Conservation (phyloP, 2,329 filamentous ascomycete genomes). For the Alternaria sp. region DNA sequence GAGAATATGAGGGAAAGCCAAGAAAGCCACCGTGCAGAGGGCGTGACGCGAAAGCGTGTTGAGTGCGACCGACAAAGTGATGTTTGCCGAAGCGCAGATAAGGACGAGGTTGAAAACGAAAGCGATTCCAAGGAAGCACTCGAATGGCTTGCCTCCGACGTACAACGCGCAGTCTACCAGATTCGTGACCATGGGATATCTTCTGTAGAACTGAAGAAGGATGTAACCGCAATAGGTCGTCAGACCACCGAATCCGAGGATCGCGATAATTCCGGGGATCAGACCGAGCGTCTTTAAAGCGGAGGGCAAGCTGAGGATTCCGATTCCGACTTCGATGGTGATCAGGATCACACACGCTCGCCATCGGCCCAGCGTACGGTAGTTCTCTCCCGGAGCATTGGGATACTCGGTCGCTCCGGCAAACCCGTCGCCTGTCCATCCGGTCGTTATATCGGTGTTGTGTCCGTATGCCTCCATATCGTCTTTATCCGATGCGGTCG, state of each 20-base stretch:
- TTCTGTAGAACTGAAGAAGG: constrained; percentile 33
- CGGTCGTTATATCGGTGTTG: constrained; percentile 32
- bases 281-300: constrained; percentile 37
- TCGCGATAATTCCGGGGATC: constrained; percentile 40
- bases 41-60: constrained; percentile 67
- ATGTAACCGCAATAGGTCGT: constrained; percentile 39
- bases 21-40: constrained; percentile 70
- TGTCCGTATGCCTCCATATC: constrained; percentile 30
- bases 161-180: constrained; percentile 39
- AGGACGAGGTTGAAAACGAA: constrained; percentile 37
- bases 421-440: constrained; percentile 32
- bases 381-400: constrained; percentile 27
- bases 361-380: constrained; percentile 37
- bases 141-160: constrained; percentile 36
- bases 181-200: constrained; percentile 38
- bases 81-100: constrained; percentile 39
- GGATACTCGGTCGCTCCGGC: constrained; percentile 32
- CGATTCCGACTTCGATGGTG: constrained; percentile 41
- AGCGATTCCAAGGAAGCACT: constrained; percentile 30
- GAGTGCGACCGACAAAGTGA: constrained; percentile 63
- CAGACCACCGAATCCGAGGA: constrained; percentile 33
- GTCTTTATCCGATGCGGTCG: constrained; percentile 26
- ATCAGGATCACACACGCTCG: constrained; percentile 39
- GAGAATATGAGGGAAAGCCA: constrained; percentile 64
- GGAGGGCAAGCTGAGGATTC: constrained; percentile 36